A percentile compares a stretch with the other conserved stretches of the same genome.
Evolutionary conservation across 2,329 filamentous ascomycete species (phyloP).

Genomic region (Tothia fuscella): DNA sequence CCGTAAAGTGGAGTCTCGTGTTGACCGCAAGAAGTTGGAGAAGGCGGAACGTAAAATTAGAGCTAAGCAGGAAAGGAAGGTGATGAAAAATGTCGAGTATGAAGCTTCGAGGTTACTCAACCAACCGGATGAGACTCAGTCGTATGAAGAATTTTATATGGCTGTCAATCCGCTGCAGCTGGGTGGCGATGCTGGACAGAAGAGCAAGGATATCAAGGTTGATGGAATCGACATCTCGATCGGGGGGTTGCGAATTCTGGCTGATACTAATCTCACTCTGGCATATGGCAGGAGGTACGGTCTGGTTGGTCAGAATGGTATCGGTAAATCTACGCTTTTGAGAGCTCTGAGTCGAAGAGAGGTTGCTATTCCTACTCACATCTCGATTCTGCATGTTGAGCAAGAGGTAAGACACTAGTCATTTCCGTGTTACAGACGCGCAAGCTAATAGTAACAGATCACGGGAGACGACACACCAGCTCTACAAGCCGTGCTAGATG

Average conservation of each 20-base stretch:
- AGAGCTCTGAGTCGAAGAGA: slow-evolving; percentile 87
- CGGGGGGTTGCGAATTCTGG: slow-evolving; percentile 74
- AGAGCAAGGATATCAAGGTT: slow-evolving; percentile 98
- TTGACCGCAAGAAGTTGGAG: slow-evolving; percentile 97
- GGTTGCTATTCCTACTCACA: slow-evolving; percentile 87
- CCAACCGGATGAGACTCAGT: slow-evolving; percentile 69
- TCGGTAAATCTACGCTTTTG: slow-evolving; percentile 73
- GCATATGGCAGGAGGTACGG: slow-evolving; percentile 91
- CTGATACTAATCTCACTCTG: slow-evolving; percentile 79
- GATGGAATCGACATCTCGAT: slow-evolving; percentile 94
- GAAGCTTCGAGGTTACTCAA: slow-evolving; percentile 86
- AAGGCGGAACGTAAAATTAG: slow-evolving; percentile 97
- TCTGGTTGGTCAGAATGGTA: slow-evolving; percentile 98
- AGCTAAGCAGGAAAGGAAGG: slow-evolving; percentile 96
- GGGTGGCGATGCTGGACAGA: slow-evolving; percentile 53
- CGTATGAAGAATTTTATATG: slow-evolving; percentile 99
- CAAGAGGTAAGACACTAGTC: slow-evolving; percentile 59
- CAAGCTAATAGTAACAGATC: slow-evolving; percentile 49
- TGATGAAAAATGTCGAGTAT: slow-evolving; percentile 96
- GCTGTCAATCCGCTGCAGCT: slow-evolving; percentile 92
- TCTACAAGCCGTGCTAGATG: slow-evolving; percentile 87
- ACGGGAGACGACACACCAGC: slow-evolving; percentile 91
- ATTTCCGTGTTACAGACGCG: background rate
- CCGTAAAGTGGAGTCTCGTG: slow-evolving; percentile 91
- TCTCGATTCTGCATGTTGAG: slow-evolving; percentile 97